Conservation (phyloP, 257 asterid species). For the Fraxinus quadrangulata region DNA sequence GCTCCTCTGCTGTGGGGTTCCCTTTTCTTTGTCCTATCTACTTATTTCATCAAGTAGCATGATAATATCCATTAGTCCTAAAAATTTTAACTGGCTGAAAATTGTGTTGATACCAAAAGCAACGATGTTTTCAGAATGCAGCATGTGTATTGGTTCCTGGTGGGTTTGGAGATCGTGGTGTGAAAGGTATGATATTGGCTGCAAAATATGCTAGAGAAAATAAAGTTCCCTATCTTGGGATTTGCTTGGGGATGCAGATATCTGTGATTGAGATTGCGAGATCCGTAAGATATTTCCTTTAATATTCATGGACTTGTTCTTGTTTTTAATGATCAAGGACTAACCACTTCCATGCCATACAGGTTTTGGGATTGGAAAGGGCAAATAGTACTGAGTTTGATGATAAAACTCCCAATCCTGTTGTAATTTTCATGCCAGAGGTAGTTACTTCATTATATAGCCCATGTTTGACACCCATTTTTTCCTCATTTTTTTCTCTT, state of each 20-base stretch:
- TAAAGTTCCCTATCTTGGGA: slow-evolving; percentile 84
- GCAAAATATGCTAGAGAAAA: slow-evolving; percentile 95
- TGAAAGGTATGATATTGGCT: slow-evolving; percentile 93
- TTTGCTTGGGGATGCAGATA: slow-evolving; percentile 98
- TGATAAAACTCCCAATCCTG: slow-evolving; percentile 61
- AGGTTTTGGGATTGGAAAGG: slow-evolving; percentile 73
- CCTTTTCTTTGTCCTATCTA: neutral
- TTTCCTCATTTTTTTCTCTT: no score
- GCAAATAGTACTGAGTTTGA: slow-evolving; percentile 94
- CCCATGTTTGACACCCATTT: no score
- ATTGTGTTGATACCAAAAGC: slow-evolving; percentile 19
- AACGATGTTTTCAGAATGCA: slow-evolving; percentile 57
- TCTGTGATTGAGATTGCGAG: slow-evolving; percentile 91
- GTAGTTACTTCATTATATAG: slow-evolving; percentile 39
- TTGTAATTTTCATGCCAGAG: slow-evolving; percentile 98
- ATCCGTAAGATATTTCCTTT: slow-evolving; percentile 60
- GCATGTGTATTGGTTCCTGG: slow-evolving; percentile 96
- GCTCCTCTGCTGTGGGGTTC: neutral
- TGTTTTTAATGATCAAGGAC: slow-evolving; percentile 9
- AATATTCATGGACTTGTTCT: neutral
- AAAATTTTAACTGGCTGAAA: slow-evolving; percentile 4
- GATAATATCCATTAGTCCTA: neutral
- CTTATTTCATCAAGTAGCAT: neutral
- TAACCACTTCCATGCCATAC: slow-evolving; percentile 20
- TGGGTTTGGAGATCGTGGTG: slow-evolving; percentile 99